phyloP scores from a whole-genome alignment of 768 basidiomycete species.

The Mycena alexandri region DNA sequence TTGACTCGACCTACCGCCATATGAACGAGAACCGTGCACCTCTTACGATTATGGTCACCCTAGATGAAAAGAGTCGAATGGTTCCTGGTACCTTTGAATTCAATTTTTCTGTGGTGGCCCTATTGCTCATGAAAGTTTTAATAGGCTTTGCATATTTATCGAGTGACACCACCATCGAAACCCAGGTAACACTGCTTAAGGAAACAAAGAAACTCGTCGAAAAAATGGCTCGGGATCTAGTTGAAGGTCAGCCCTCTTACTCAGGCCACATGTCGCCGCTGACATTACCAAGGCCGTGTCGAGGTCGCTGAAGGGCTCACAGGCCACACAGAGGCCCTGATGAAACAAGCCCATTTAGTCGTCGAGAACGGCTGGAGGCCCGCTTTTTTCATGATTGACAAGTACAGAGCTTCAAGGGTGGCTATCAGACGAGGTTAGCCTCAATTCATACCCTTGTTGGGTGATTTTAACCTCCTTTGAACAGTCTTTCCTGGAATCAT shows the following conservation, averaged over 20 bases:
- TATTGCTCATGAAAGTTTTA: neutral
- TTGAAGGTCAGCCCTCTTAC: neutral
- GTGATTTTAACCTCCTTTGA: neutral
- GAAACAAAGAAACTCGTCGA: constrained; percentile 26
- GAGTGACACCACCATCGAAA: neutral
- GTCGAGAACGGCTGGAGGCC: constrained; percentile 23
- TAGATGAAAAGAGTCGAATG: constrained; percentile 25
- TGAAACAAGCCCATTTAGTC: constrained; percentile 5
- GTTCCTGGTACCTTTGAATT: constrained; percentile 28
- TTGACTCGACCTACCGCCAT: constrained; percentile 27
- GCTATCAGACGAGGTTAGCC: constrained; percentile 19
- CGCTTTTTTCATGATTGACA: constrained; percentile 37
- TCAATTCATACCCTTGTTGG: neutral
- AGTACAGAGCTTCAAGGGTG: neutral
- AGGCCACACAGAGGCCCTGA: neutral
- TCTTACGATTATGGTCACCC: constrained; percentile 26
- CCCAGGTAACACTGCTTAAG: constrained; percentile 6
- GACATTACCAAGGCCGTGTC: constrained; percentile 3
- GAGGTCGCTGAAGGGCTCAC: neutral
- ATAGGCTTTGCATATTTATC: constrained; percentile 15
- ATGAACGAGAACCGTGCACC: constrained; percentile 38
- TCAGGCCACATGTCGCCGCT: no score
- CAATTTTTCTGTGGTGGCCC: neutral
- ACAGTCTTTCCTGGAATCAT: constrained; percentile 19
- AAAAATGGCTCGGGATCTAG: constrained; percentile 18